Evolutionary conservation across 768 basidiomycete species (phyloP).

Genomic region (Rhizopogon salebrosus): DNA sequence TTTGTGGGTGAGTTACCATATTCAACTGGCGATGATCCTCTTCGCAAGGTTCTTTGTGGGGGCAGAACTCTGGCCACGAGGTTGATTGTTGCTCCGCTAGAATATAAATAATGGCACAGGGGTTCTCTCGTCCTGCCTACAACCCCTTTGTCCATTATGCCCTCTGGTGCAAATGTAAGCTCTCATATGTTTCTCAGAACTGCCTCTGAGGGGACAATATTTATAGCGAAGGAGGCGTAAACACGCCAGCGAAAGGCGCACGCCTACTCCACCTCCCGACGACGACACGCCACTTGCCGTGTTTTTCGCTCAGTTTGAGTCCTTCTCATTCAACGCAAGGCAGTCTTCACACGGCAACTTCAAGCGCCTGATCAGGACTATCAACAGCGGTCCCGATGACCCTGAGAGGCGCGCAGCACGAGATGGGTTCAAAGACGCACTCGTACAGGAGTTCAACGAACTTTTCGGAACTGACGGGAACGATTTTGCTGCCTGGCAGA

Average conservation of each 20-base stretch:
- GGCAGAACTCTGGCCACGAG: neutral
- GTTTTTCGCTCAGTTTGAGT: neutral
- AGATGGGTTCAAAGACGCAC: constrained; percentile 3
- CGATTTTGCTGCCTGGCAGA: constrained; percentile 6
- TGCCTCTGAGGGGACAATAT: neutral
- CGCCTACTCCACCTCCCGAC: neutral
- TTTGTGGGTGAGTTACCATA: neutral
- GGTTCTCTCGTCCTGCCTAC: neutral
- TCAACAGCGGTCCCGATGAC: neutral
- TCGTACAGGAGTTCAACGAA: constrained; percentile 6
- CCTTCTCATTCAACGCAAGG: neutral
- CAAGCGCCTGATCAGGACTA: neutral
- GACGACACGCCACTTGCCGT: neutral
- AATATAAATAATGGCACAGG: neutral
- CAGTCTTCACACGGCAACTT: neutral
- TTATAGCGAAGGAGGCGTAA: neutral
- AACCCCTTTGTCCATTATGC: neutral
- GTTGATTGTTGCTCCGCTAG: neutral
- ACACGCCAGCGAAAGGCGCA: neutral
- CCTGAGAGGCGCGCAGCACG: neutral
- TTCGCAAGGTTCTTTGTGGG: neutral
- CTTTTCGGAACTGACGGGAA: constrained; percentile 7
- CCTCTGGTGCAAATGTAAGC: neutral
- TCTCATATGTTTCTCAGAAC: too few relatives aligned
- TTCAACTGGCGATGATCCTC: neutral